Evolutionary conservation across 2,329 filamentous ascomycete species (phyloP).

Genomic region (Colletotrichum gloeosporioides): DNA sequence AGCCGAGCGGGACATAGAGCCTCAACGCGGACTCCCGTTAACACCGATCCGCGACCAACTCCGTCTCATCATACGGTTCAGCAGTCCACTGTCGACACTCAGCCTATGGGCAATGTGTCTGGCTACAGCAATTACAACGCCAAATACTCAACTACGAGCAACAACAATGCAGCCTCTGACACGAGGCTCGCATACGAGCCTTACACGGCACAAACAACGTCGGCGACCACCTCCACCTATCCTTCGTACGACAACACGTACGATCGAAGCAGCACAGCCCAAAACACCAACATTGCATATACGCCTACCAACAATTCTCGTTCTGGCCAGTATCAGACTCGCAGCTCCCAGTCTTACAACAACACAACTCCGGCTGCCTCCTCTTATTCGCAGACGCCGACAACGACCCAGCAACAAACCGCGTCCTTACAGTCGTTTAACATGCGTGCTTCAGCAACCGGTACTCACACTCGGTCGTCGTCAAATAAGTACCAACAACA

Average conservation of each 20-base stretch:
- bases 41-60: slow-evolving; percentile 24
- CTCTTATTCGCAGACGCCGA: not conserved
- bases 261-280: slow-evolving; percentile 28
- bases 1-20: slow-evolving; percentile 40
- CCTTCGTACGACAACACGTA: slow-evolving; percentile 31
- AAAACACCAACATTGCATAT: slow-evolving; percentile 16
- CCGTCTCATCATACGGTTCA: slow-evolving; percentile 32
- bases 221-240: slow-evolving; percentile 21
- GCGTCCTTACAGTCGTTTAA: slow-evolving; percentile 27
- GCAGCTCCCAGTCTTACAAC: not conserved
- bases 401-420: slow-evolving; percentile 31
- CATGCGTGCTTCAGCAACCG: slow-evolving; percentile 19
- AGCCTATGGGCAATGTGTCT: slow-evolving; percentile 22
- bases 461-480: not conserved
- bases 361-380: not conserved
- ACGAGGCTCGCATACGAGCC: slow-evolving; percentile 18
- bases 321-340: slow-evolving; percentile 17
- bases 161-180: not conserved
- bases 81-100: slow-evolving; percentile 29
- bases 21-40: slow-evolving; percentile 33
- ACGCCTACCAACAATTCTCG: slow-evolving; percentile 22
- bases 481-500: not conserved
- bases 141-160: slow-evolving; percentile 12
- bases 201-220: slow-evolving; percentile 17
- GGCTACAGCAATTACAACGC: slow-evolving; percentile 29